Percentiles rank a stretch among this genome's conserved stretches.
phyloP scores from a whole-genome alignment of 352 stramenopile genomes.

The Phytophthora europaea region DNA sequence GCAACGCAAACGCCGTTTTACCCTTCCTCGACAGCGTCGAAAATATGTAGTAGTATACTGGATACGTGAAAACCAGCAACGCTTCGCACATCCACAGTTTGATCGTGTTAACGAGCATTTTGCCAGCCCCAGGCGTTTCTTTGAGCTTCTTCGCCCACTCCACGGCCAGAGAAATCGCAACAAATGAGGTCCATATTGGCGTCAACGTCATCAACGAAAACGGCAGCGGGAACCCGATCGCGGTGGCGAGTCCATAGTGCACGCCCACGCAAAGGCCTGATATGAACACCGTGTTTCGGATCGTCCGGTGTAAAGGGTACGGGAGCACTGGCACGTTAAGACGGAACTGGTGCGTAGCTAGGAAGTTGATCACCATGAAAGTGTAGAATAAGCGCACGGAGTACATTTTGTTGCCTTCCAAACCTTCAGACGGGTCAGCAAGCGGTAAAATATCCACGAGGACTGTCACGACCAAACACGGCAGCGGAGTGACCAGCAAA shows the following conservation, averaged over 20 bases:
- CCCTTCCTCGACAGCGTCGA: background rate
- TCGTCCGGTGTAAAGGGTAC: background rate
- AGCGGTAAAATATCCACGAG: conserved; percentile 7
- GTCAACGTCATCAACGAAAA: background rate
- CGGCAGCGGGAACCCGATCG: background rate
- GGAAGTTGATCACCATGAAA: background rate
- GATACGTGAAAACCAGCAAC: background rate
- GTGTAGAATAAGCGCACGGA: background rate
- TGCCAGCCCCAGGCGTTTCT: background rate
- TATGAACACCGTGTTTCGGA: background rate
- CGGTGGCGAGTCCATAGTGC: background rate
- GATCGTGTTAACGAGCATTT: background rate
- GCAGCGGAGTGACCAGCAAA: conserved; percentile 16
- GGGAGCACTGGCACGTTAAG: background rate
- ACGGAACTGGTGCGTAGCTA: background rate
- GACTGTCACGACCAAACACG: conserved; percentile 15
- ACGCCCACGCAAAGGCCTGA: background rate
- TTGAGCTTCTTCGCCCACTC: background rate
- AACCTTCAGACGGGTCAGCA: background rate
- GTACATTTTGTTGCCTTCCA: background rate
- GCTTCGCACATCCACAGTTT: background rate
- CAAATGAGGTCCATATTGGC: background rate
- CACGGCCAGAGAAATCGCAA: background rate
- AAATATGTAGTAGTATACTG: background rate
- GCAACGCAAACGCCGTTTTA: background rate